Evolutionary conservation across 805 yeast species (phyloP), one percentile per base, ranked within the genome.

Genomic region (Teunomyces lycoperdinae): DNA sequence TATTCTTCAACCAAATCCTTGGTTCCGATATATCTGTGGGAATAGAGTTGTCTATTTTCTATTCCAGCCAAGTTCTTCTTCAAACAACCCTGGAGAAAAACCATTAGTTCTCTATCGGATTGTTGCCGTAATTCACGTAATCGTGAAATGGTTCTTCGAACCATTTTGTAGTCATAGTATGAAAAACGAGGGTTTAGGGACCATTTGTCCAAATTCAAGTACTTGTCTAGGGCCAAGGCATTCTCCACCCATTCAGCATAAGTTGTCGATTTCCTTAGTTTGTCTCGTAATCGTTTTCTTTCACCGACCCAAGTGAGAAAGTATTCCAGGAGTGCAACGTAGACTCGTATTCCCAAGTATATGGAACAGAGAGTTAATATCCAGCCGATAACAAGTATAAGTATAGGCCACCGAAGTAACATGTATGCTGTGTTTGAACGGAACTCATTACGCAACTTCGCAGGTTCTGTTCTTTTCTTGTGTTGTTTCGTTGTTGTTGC

Each of bases 21-120:
- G 0, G 95, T 85, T 9, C 94, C 94, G 58, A 80, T 85, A 61
- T 86, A 84, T 41, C 87, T 71, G 63, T 86, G 90, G 3, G 89
- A 81, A 58, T 86, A 87, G 24, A 87, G 68, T 47, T 78, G 74
- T 30, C 87, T 78, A 57, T 85, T 85, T 60, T 86, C 92, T 3
- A 82, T 82, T 1, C 94, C 94, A 3, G 89, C 90, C 67, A 86
- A 87, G 58, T 87, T 87, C 44, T 80, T 74, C 58, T 84, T 84
- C 24, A 87, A 63, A 55, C 91, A 85, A 3, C 81, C 81, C 53
- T 84, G 89, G 30, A 87, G 64, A 6, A 83, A 66, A 9, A 78
- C 62, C 67, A 80, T 70, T 29, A 85, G 60, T 42, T 80, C 83
- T 14, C 77, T 77, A 28, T 63, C 69, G 11, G 67, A 55, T 2